Percentiles rank a stretch among this genome's conserved stretches.
phyloP scores from a whole-genome alignment of 1,284 basidiomycete species.

The Apiotrichum siamense region DNA sequence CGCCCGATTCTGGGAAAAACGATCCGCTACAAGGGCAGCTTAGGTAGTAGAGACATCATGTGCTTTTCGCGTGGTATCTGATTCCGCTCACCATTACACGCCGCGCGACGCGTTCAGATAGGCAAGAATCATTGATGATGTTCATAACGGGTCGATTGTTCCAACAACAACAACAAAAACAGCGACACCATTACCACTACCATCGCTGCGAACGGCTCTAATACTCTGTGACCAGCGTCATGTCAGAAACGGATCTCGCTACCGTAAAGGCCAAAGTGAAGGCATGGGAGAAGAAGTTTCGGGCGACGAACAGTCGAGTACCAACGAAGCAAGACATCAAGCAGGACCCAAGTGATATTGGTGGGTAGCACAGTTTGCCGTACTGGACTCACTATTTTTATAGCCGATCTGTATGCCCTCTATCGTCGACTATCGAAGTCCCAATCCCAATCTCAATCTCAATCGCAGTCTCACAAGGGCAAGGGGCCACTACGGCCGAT shows the following conservation, averaged over 20 bases:
- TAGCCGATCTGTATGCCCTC: slow-evolving; percentile 72
- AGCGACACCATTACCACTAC: not conserved
- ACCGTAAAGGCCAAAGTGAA: slow-evolving; percentile 69
- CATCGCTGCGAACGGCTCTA: not conserved
- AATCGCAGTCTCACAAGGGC: no score
- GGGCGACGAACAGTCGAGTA: slow-evolving; percentile 55
- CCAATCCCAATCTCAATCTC: no score
- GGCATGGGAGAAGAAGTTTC: slow-evolving; percentile 72
- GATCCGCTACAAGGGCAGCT: no score
- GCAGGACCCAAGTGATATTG: slow-evolving; percentile 56
- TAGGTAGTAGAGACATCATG: no score
- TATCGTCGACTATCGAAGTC: slow-evolving; percentile 69
- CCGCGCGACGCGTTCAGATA: no score
- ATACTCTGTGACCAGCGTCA: not conserved
- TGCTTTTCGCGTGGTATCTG: no score
- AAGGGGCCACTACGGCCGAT: not conserved
- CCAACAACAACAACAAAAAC: slow-evolving; percentile 2
- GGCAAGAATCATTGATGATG: no score
- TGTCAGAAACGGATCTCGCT: slow-evolving; percentile 30
- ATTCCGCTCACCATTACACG: no score
- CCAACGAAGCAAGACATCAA: slow-evolving; percentile 75
- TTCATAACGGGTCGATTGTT: no score
- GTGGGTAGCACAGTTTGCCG: slow-evolving; percentile 51
- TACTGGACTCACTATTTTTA: not conserved
- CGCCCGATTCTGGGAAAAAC: no score